Base-by-base conservation (phyloP, 2,329 filamentous ascomycete genomes). In the Clarireedia paspali region DNA sequence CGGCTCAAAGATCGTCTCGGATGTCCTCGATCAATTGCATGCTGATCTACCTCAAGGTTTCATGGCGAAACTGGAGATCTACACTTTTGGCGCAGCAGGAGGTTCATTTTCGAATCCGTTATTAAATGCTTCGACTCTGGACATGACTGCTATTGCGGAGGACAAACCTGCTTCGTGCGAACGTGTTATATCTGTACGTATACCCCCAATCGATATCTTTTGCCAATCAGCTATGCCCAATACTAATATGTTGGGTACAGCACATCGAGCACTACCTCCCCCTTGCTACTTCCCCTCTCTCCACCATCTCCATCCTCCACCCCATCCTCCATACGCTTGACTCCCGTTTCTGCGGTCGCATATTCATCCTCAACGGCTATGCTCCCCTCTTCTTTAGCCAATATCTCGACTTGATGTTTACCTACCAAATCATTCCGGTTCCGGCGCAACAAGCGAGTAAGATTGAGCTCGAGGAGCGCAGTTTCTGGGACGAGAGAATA, bases 61-160 rank as follows among this genome's bases (percentile, higher is more conserved):
- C 6, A 72, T 89, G 10, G 69, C 74, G 1, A 86, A 88, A 63
- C 75, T 89, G 1, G 87, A 91, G 68, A 79, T 91, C 2, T 85
- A 84, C 10, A 91, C 87, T 0, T 91, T 91, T 68, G 88, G 86
- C 24, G 86, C 81, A 53, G 87, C 86, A 0, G 85, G 87, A 1
- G 88, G 88, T 63, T 87, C 90, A 69, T 90, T 89, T 73, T 89
- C 89, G 69, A 89, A 89, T 62, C 87, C 87, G 0, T 77, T 80
- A 59, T 36, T 55, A 15, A 53, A 47, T 47, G 20, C 26, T 10
- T 45, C 40, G 15, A 50, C 45, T 34, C 30, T 34, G 12, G 30
- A 34, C 30, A 34, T 34, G 30, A 12, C 10, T 10, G 30, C 30
- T 34, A 14, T 12, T 34, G 30, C 12, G 30, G 30, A 34, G 1